Percentiles rank a stretch among this genome's conserved stretches.
These are phyloP conservation scores for Ustilago trichophora DNA, from an alignment of 1,284 basidiomycete genomes.

Conservation along the genomic window DNA sequence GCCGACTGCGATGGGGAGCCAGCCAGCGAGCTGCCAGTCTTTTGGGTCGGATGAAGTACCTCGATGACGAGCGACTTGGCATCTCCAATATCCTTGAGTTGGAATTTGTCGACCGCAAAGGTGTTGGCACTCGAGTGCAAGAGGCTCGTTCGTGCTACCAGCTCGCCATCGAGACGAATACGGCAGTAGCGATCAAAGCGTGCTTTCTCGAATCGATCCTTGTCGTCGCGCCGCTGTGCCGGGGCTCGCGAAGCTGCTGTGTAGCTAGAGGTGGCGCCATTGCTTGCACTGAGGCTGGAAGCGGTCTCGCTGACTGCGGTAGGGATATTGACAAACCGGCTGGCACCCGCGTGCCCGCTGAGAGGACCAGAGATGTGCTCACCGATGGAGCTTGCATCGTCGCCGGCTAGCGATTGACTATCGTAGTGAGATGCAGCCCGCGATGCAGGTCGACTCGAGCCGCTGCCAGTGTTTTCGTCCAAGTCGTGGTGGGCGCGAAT, in stretches of 20 bases:
- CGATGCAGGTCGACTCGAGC: slow-evolving; percentile 28
- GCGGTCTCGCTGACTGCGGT: slow-evolving; percentile 8
- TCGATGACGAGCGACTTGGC: slow-evolving; percentile 45
- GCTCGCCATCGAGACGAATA: slow-evolving; percentile 47
- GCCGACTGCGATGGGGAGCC: slow-evolving; percentile 11
- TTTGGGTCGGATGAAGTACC: slow-evolving; percentile 44
- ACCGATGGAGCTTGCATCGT: slow-evolving; percentile 20
- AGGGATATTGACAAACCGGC: slow-evolving; percentile 8
- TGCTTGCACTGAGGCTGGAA: not conserved
- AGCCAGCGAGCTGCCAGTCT: slow-evolving; percentile 17
- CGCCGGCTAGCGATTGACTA: slow-evolving; percentile 3
- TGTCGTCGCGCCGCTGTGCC: slow-evolving; percentile 24
- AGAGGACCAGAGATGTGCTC: slow-evolving; percentile 20
- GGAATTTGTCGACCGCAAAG: slow-evolving; percentile 49
- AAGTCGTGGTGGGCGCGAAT: slow-evolving; percentile 13
- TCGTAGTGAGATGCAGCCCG: slow-evolving; percentile 19
- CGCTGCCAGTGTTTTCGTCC: slow-evolving; percentile 17
- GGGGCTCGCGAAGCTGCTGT: slow-evolving; percentile 3
- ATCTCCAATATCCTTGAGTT: slow-evolving; percentile 41
- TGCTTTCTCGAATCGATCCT: slow-evolving; percentile 29
- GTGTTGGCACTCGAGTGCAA: slow-evolving; percentile 9
- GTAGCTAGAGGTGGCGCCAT: slow-evolving; percentile 5
- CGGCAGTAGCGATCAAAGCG: slow-evolving; percentile 53
- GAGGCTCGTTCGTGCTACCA: slow-evolving; percentile 50
- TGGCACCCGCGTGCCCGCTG: slow-evolving; percentile 28